phyloP scores from a whole-genome alignment of 208 protist species.

The Strigomonas culicis region DNA sequence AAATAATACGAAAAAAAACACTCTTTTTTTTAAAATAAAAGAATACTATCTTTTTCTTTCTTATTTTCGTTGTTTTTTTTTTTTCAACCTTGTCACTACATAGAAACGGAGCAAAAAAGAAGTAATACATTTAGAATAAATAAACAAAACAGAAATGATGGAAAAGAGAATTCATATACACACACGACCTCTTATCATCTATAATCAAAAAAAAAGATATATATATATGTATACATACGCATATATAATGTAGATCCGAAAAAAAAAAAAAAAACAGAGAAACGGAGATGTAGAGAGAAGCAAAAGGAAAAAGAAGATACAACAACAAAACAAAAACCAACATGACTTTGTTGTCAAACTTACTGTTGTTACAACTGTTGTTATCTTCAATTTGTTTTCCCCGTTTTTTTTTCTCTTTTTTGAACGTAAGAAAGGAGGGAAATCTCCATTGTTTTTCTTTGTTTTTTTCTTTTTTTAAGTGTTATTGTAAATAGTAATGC shows the following conservation, averaged over 20 bases:
- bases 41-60: background rate
- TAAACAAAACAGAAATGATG: too few species aligned
- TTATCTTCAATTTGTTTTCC: background rate
- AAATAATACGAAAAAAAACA: background rate
- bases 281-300: background rate
- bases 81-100: background rate
- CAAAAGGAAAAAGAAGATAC: background rate
- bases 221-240: background rate
- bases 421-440: background rate
- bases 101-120: too few species aligned
- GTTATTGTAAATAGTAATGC: background rate
- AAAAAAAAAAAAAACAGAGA: slow-evolving; percentile 2
- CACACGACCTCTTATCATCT: background rate
- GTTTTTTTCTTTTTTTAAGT: background rate
- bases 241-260: background rate
- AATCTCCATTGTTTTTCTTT: background rate
- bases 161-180: too few species aligned
- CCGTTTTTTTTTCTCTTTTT: too few species aligned
- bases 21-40: slow-evolving; percentile 3
- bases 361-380: background rate
- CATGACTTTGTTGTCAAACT: background rate
- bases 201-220: background rate
- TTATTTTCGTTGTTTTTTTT: slow-evolving; percentile 2
- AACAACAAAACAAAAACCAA: background rate
- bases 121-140: too few species aligned